Evolutionary conservation across 179 eudicot species (phyloP), one percentile per base, ranked within the genome.

Genomic region (Gypsophila paniculata): DNA sequence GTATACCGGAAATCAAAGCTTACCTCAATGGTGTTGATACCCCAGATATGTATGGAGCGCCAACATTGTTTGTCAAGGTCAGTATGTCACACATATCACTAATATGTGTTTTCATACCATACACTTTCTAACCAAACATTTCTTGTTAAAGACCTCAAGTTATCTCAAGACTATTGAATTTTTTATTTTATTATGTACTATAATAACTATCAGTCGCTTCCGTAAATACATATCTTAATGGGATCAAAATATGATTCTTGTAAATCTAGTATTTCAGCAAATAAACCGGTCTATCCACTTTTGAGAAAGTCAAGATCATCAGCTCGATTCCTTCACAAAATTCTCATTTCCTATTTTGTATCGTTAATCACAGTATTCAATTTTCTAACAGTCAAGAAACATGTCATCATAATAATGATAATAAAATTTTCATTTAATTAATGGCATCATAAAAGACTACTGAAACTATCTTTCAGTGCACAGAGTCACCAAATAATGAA

Each of bases 1-100:
- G 98, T 22, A 87, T 92, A 44, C 96, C 98, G 7, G 96, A 90
- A 72, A 92, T 92, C 60, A 90, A 92, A 82, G 96, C 94, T 44
- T 88, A 92, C 76, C 87, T 92, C 25, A 90, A 92, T 72, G 94
- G 98, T 65, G 82, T 92, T 51, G 94, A 92, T 67, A 92, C 98
- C 5, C 98, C 98, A 36, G 72, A 90, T 70, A 90, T 92, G 96
- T 92, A 79, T 78, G 98, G 96, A 67, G 89, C 90, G 42, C 86
- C 94, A 70, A 90, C 96, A 7, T 64, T 92, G 76, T 71, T 92
- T 52, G 98, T 92, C 61, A 92, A 92, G 96, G 98, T 90, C 61
- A 65, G 80, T 69, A 0, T 69, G 19, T n/a, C 52, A 18, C 21
- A 3, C 18, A 53, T 29, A 54, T 19, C 4, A 29, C 34, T 34